Base-by-base conservation (phyloP, 2,329 filamentous ascomycete species). In the Sporothrix schenckii region DNA sequence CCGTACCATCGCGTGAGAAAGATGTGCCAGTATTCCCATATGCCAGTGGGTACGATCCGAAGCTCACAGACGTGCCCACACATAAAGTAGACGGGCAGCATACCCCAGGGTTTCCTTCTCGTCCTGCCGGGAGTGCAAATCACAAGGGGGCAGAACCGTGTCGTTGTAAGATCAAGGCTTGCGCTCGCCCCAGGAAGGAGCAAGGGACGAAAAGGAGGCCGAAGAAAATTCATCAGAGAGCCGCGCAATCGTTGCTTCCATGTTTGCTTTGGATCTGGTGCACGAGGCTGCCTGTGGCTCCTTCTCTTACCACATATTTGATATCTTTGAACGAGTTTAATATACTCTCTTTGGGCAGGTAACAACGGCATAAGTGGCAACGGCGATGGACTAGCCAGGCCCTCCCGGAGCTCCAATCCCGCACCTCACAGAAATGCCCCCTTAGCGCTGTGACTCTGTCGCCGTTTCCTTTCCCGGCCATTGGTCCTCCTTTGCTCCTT, bases 361-460 rank as follows among this genome's bases (percentile, higher is more conserved):
- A 34, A 16, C 58, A 34, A 61, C 58, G 34, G 39, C 56, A 61
- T n/a, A 61, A 24, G 39, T 13, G 34, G 56, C 34, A 61, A 61
- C 56, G 34, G 56, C 56, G 56, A 61, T 39, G 56, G 56, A n/a
- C 58, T 19, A 47, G 39, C 58, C 58, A 63, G 58, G 39, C 13
- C 58, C 58, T 13, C 6, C 21, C 34, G 41, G 14, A 39, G 34
- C 58, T n/a, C 39, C 58, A 47, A 63, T 63, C 39, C 39, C 21
- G 58, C 39, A 63, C 41, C 16, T 47, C 39, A 14, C 24, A 27
- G 39, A 39, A 39, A 61, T 61, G 58, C n/a, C 39, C 34, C 39
- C 58, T 44, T 39, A 19, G 24, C 63, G 50, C 49, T 66, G 44
- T 66, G 61, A 66, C 61, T 65, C 44, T 44, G 44, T 66, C 44